These are phyloP conservation scores for Backusella circina DNA, from an alignment of 192 early-diverging fungal genomes.

Conservation along the genomic window DNA sequence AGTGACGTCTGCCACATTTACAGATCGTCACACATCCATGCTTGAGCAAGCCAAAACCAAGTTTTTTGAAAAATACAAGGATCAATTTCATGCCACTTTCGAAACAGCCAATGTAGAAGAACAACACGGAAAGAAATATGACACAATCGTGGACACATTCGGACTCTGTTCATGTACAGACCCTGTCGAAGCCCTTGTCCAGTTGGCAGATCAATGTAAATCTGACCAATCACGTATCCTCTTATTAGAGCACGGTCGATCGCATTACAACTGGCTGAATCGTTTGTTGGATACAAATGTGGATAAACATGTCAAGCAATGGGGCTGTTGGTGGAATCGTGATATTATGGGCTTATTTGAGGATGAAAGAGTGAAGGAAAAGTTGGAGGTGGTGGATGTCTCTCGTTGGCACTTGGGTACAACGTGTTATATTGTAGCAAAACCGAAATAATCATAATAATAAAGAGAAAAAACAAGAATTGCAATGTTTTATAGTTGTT, in stretches of 20 bases:
- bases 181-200: slow-evolving; percentile 48
- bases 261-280: slow-evolving; percentile 53
- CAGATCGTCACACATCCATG: slow-evolving; percentile 52
- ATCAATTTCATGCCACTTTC: slow-evolving; percentile 28
- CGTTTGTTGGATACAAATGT: slow-evolving; percentile 54
- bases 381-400: slow-evolving; percentile 45
- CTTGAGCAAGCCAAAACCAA: slow-evolving; percentile 40
- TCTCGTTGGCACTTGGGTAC: slow-evolving; percentile 64
- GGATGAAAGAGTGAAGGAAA: slow-evolving; percentile 39
- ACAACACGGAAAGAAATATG: slow-evolving; percentile 36
- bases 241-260: slow-evolving; percentile 64
- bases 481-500: neutral
- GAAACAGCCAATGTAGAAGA: slow-evolving; percentile 34
- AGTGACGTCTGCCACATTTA: slow-evolving; percentile 44
- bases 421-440: slow-evolving; percentile 53
- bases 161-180: slow-evolving; percentile 58
- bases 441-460: slow-evolving; percentile 13
- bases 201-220: slow-evolving; percentile 42
- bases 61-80: slow-evolving; percentile 15
- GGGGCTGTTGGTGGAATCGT: slow-evolving; percentile 74
- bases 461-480: neutral
- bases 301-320: slow-evolving; percentile 51
- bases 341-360: slow-evolving; percentile 52
- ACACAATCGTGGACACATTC: slow-evolving; percentile 67
- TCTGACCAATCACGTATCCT: slow-evolving; percentile 42